Conservation (phyloP, 371 early-diverging fungal species). For the Mortierella sp. region DNA sequence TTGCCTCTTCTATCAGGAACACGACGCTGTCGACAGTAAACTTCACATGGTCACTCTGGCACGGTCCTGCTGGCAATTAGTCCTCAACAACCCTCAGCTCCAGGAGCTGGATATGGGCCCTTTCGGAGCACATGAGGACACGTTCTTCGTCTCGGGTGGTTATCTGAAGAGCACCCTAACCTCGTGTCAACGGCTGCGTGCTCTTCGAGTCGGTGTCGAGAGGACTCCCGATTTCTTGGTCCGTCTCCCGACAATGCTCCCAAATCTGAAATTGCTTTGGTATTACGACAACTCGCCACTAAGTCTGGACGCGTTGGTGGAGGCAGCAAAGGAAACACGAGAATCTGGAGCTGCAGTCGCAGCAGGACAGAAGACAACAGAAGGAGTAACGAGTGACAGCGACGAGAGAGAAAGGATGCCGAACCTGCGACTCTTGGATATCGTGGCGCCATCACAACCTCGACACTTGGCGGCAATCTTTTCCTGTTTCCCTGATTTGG, state of each 20-base stretch:
- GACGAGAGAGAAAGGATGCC: constrained; percentile 5
- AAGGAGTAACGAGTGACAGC: background rate
- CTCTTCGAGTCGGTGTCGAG: background rate
- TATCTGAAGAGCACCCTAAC: background rate
- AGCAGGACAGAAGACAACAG: background rate
- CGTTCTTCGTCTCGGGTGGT: background rate
- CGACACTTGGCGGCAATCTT: background rate
- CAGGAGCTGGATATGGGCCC: constrained; percentile 3
- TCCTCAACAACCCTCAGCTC: constrained; percentile 1
- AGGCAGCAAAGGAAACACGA: background rate
- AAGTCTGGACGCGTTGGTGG: background rate
- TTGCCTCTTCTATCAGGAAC: background rate
- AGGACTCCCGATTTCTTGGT: background rate
- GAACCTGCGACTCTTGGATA: background rate
- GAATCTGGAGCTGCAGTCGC: background rate
- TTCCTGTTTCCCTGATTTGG: background rate
- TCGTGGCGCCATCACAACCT: background rate
- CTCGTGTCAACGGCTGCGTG: background rate
- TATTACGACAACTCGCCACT: background rate
- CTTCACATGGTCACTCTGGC: background rate
- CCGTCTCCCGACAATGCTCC: background rate
- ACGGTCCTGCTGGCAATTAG: background rate
- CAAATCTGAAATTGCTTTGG: background rate
- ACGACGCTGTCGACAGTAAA: background rate
- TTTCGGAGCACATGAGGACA: background rate